Evolutionary conservation across 2,329 filamentous ascomycete genomes (phyloP).

Genomic region (Bipolaris zeicola): DNA sequence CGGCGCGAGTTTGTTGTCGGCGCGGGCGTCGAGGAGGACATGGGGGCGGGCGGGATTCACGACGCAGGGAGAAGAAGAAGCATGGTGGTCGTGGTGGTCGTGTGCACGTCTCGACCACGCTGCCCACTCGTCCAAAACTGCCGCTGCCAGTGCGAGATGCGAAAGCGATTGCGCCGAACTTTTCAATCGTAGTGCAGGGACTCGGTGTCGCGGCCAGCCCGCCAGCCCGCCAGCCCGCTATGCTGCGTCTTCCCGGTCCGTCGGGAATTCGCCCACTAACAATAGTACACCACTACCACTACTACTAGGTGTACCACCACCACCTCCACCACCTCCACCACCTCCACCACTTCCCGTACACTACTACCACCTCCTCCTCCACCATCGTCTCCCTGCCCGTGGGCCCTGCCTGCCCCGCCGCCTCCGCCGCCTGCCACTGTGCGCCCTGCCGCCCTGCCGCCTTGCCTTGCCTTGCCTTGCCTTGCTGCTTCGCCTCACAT

Average conservation of each 20-base stretch:
- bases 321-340: neutral
- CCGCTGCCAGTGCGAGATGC: slow-evolving; percentile 9
- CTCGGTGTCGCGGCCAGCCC: neutral
- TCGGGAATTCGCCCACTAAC: slow-evolving; percentile 11
- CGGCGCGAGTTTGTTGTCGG: slow-evolving; percentile 37
- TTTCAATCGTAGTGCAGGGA: slow-evolving; percentile 9
- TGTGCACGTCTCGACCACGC: slow-evolving; percentile 6
- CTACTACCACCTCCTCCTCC: neutral
- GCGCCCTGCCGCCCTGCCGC: neutral
- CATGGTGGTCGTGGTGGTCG: slow-evolving; percentile 6
- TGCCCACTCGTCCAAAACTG: slow-evolving; percentile 5
- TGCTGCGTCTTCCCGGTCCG: slow-evolving; percentile 2
- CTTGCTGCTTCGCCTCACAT: neutral
- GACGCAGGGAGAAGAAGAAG: slow-evolving; percentile 12
- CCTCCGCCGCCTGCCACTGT: neutral
- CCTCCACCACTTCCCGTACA: neutral
- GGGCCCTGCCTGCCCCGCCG: neutral
- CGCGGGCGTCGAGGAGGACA: slow-evolving; percentile 14
- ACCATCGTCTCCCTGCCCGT: neutral
- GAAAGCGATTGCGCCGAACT: slow-evolving; percentile 7
- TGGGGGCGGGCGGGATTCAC: slow-evolving; percentile 14
- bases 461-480: neutral
- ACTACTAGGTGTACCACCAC: no score
- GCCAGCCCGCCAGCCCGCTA: slow-evolving; percentile 1
- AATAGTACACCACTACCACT: neutral